Evolutionary conservation across 371 early-diverging fungal species (phyloP), one percentile per base, ranked within the genome.

Genomic region (Lichtheimia ramosa): DNA sequence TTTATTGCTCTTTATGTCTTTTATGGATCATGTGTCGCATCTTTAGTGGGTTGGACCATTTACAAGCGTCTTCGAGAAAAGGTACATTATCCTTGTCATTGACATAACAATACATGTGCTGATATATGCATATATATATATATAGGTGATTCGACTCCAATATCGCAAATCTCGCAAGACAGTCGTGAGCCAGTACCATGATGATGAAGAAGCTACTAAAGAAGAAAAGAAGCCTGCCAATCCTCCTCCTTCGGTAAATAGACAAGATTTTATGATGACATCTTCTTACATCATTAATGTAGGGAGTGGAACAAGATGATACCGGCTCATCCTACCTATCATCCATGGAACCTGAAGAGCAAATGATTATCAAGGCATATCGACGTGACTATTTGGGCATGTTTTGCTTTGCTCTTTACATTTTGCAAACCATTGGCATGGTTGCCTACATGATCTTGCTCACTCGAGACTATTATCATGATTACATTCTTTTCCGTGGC

Each of bases 21-120:
- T 25, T 75, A 85, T 43, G 82, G 82, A 16, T 90, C 88, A 72
- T 71, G 87, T 25, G 78, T 76, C 6, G 68, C 78, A 15, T 66
- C 87, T 54, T 64, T 82, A 16, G 56, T 83, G 16, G 53, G 71
- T 2, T 89, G 89, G 61, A 75, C 75, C 25, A 43, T 81, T 1
- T 90, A 90, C 64, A 89, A 90, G 70, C 79, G 46, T 1, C 48
- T 52, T 16, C 52, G 67, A n/a, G 79, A 75, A 61, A 73, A 63
- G 56, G 66, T 64, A 48, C 43, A 41, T 46, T 2, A 46, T 18
- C 5, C 0, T 34, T 16, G 7, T 16, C 14, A 7, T n/a, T n/a
- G 12, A n/a, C 7, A 25, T 10, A 7, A 7, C n/a, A 13, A 46
- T 18, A 7, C 15, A 16, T 42, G 34, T 46, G 51, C 40, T 18